These are phyloP conservation scores for Pyrenopolyporus hunteri DNA, from an alignment of 495 filamentous ascomycete species.

Conservation along the genomic window DNA sequence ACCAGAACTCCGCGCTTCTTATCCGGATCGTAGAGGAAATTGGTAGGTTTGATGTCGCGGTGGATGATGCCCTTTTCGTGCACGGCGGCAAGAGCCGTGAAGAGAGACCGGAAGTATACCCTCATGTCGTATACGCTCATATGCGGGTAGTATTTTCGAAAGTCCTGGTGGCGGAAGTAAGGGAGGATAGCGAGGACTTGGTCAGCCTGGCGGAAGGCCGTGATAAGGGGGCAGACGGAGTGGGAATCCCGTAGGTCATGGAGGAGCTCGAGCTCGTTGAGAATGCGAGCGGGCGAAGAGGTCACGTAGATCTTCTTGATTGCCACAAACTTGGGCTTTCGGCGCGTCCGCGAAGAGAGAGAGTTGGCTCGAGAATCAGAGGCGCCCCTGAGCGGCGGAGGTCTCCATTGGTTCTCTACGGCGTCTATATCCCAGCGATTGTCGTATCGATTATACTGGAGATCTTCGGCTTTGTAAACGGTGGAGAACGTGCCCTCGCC, in stretches of 20 bases:
- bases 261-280: conserved; percentile 97
- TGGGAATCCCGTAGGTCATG: conserved; percentile 82
- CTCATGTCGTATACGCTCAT: conserved; percentile 85
- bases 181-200: conserved; percentile 95
- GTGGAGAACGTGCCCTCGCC: conserved; percentile 99
- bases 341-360: conserved; percentile 35
- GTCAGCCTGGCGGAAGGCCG: conserved; percentile 89
- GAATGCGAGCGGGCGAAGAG: conserved; percentile 86
- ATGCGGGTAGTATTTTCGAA: conserved; percentile 90
- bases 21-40: conserved; percentile 92
- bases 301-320: conserved; percentile 99
- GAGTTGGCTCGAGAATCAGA: conserved; percentile 31
- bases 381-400: conserved; percentile 60
- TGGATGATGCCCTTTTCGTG: conserved; percentile 86
- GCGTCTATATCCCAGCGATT: conserved; percentile 86
- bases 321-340: conserved; percentile 78
- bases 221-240: conserved; percentile 93
- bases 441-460: conserved; percentile 80
- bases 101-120: conserved; percentile 86
- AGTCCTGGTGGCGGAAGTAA: conserved; percentile 94
- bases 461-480: conserved; percentile 97
- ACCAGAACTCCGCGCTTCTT: conserved; percentile 86
- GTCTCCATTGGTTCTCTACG: conserved; percentile 65
- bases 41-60: conserved; percentile 99
- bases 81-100: conserved; percentile 81